Percentiles rank a stretch among this genome's conserved stretches.
phyloP scores from a whole-genome alignment of 805 yeast species.

The Schwanniomyces polymorphus region DNA sequence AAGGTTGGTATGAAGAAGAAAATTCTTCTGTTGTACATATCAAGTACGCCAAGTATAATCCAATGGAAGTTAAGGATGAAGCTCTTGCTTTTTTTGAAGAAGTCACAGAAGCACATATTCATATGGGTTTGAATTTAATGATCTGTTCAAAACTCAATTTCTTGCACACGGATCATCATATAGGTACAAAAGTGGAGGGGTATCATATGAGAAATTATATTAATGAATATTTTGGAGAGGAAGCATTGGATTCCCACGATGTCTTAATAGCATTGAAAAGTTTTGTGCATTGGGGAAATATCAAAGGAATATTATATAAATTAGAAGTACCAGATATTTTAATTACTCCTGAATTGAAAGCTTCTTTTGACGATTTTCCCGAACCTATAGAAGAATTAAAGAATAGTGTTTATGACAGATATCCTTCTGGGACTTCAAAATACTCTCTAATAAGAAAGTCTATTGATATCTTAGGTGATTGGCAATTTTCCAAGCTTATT shows the following conservation, averaged over 20 bases:
- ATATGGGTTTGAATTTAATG: constrained; percentile 42
- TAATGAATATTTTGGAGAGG: constrained; percentile 38
- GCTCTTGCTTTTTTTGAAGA: constrained; percentile 33
- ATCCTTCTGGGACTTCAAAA: constrained; percentile 55
- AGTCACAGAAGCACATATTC: constrained; percentile 34
- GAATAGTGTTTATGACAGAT: constrained; percentile 41
- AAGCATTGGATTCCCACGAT: constrained; percentile 36
- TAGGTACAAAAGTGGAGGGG: constrained; percentile 51
- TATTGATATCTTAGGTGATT: constrained; percentile 31
- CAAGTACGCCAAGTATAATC: constrained; percentile 33
- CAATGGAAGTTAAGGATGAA: constrained; percentile 22
- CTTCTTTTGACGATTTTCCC: constrained; percentile 41
- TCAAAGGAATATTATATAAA: constrained; percentile 45
- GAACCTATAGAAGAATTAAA: constrained; percentile 40
- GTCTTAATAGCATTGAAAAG: constrained; percentile 50
- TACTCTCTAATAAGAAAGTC: constrained; percentile 42
- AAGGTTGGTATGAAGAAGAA: constrained; percentile 51
- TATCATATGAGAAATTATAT: constrained; percentile 39
- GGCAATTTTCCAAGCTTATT: constrained; percentile 38
- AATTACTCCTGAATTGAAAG: constrained; percentile 25
- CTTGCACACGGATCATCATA: constrained; percentile 56
- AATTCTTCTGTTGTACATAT: constrained; percentile 40
- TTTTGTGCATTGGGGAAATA: constrained; percentile 57
- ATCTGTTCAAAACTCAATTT: constrained; percentile 51
- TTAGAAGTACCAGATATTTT: constrained; percentile 39